Conservation (phyloP, 257 asterid genomes). For the Asclepias syriaca region DNA sequence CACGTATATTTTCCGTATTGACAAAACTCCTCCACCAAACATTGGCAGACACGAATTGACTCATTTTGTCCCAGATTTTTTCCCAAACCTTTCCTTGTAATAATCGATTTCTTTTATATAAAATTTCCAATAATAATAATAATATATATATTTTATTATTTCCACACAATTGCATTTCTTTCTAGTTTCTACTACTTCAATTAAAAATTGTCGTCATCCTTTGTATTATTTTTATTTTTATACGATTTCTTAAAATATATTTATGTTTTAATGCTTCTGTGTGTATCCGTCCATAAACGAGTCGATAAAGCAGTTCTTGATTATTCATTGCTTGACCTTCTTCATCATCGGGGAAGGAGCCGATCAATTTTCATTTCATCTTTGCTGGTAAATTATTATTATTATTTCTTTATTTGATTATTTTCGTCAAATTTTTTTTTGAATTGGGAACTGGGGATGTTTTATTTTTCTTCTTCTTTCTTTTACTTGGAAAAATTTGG, state of each 20-base stretch:
- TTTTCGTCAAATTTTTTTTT: not conserved
- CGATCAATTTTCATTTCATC: not conserved
- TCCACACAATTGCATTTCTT: not conserved
- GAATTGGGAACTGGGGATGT: not conserved
- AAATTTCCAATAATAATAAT: too few relatives aligned
- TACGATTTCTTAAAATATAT: not conserved
- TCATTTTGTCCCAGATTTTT: not conserved
- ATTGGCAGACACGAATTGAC: not conserved
- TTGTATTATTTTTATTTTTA: not conserved
- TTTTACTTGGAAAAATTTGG: not conserved
- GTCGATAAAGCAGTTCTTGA: not conserved
- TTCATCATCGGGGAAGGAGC: not conserved
- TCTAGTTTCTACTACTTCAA: not conserved
- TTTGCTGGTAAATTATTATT: not conserved
- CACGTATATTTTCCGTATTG: not conserved
- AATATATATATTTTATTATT: too few relatives aligned
- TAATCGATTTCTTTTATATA: not conserved
- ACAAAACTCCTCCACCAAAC: not conserved
- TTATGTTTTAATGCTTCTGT: not conserved
- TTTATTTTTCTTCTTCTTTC: not conserved
- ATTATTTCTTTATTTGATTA: not conserved
- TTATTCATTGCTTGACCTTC: not conserved
- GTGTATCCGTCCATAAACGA: not conserved
- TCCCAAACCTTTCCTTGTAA: not conserved
- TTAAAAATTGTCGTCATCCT: not conserved